Evolutionary conservation across 164 flowering plant species (phyloP).

Genomic region (grape (Vitis vinifera)): DNA sequence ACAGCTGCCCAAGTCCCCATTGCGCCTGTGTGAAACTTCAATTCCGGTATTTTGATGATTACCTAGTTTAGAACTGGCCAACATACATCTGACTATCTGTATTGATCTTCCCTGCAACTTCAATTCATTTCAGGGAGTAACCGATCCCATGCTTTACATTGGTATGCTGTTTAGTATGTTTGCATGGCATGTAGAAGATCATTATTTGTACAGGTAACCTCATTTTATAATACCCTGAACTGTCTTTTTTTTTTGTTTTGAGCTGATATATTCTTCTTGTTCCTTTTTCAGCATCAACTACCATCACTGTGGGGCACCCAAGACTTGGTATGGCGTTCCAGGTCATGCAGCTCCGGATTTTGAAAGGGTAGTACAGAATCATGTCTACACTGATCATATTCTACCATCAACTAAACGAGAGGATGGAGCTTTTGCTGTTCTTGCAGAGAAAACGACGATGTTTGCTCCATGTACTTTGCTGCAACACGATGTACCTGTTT

Average conservation of each 20-base stretch:
- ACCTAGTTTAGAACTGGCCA: no score
- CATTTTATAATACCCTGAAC: background rate
- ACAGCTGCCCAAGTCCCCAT: conserved; percentile 13
- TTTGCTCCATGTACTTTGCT: conserved; percentile 25
- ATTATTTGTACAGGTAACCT: conserved; percentile 19
- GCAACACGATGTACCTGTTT: conserved; percentile 27
- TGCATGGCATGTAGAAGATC: conserved; percentile 32
- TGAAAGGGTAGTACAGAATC: conserved; percentile 20
- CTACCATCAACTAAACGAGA: conserved; percentile 2
- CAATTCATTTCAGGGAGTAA: conserved; percentile 10
- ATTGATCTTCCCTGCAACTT: background rate
- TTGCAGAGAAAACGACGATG: conserved; percentile 31
- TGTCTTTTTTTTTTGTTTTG: no score
- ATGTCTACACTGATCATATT: conserved; percentile 15
- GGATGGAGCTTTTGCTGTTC: conserved; percentile 16
- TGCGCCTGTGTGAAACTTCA: conserved; percentile 18
- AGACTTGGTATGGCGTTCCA: conserved; percentile 32
- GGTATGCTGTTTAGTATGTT: conserved; percentile 29
- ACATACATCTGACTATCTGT: background rate
- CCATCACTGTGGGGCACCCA: conserved; percentile 34
- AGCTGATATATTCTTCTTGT: background rate
- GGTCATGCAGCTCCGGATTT: conserved; percentile 19
- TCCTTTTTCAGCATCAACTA: conserved; percentile 25
- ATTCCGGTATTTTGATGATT: conserved; percentile 20
- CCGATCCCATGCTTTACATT: conserved; percentile 21